Percentiles rank a stretch among this genome's conserved stretches.
phyloP scores from a whole-genome alignment of 768 basidiomycete species.

The Russula compacta region DNA sequence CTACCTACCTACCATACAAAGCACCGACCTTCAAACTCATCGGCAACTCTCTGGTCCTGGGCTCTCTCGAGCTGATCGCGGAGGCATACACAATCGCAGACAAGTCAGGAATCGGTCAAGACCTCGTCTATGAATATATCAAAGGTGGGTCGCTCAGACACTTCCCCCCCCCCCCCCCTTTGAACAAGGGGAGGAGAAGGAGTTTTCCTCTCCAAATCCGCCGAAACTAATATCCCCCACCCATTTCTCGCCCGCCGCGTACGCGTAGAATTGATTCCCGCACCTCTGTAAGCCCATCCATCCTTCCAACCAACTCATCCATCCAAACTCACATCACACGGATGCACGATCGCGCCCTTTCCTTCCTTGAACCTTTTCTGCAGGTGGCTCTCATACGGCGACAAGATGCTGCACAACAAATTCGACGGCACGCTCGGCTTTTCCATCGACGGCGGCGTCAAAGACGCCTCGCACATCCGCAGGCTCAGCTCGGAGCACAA shows the following conservation, averaged over 20 bases:
- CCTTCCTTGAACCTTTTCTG: not conserved
- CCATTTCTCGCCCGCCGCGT: not conserved
- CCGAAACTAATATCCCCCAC: conserved; percentile 10
- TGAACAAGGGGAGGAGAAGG: no score
- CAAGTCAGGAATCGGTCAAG: conserved; percentile 68
- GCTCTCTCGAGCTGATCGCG: conserved; percentile 68
- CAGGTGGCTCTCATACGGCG: conserved; percentile 49
- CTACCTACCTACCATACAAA: conserved; percentile 22
- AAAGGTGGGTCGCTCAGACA: conserved; percentile 35
- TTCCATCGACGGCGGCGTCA: conserved; percentile 78
- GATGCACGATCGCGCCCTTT: no score
- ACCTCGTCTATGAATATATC: conserved; percentile 45
- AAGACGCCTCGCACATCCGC: conserved; percentile 74
- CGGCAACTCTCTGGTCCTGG: conserved; percentile 70
- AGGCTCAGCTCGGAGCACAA: conserved; percentile 55
- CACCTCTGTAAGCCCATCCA: conserved; percentile 35
- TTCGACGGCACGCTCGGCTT: conserved; percentile 75
- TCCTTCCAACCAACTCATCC: not conserved
- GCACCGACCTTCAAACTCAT: conserved; percentile 69
- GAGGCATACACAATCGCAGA: conserved; percentile 82
- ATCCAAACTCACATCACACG: not conserved
- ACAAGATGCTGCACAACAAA: conserved; percentile 61
- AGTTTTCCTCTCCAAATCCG: not conserved
- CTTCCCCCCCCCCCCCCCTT: no score
- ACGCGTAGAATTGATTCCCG: conserved; percentile 54